Conservation (phyloP, 441 rosid species). For the Brassica hybrid region DNA sequence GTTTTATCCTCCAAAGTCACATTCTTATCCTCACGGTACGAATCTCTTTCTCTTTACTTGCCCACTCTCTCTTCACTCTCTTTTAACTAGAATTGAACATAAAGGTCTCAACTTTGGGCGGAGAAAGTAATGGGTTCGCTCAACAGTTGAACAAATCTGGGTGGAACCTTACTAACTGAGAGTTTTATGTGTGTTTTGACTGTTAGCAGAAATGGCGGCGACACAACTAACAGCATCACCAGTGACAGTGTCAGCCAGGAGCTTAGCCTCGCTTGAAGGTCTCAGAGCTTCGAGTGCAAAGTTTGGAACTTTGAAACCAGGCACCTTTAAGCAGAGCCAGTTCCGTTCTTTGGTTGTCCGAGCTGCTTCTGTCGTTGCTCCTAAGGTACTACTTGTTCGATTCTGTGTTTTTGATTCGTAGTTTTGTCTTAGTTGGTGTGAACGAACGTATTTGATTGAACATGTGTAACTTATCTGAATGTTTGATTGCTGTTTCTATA, state of each 20-base stretch:
- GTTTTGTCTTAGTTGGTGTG: not conserved
- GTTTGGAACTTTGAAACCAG: slow-evolving; percentile 55
- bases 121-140: slow-evolving; percentile 21
- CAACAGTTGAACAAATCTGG: slow-evolving; percentile 16
- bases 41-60: no score
- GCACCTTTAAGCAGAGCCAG: slow-evolving; percentile 31
- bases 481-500: not conserved
- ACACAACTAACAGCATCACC: slow-evolving; percentile 77
- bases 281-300: slow-evolving; percentile 68
- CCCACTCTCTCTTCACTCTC: not conserved
- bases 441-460: not conserved
- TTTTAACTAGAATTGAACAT: not conserved
- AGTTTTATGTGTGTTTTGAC: no score
- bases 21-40: slow-evolving; percentile 35
- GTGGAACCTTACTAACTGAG: not conserved
- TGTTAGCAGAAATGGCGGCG: slow-evolving; percentile 67
- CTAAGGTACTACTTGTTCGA: slow-evolving; percentile 57
- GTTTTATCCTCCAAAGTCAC: slow-evolving; percentile 19
- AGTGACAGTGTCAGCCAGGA: slow-evolving; percentile 58
- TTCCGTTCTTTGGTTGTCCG: slow-evolving; percentile 59
- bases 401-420: no score
- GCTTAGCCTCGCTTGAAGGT: slow-evolving; percentile 69
- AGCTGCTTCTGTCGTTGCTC: slow-evolving; percentile 85
- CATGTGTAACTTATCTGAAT: slow-evolving; percentile 2
- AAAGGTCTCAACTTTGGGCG: slow-evolving; percentile 21